These are phyloP conservation scores for Pythium folliculosum DNA, from an alignment of 352 stramenopile genomes.

Conservation along the genomic window DNA sequence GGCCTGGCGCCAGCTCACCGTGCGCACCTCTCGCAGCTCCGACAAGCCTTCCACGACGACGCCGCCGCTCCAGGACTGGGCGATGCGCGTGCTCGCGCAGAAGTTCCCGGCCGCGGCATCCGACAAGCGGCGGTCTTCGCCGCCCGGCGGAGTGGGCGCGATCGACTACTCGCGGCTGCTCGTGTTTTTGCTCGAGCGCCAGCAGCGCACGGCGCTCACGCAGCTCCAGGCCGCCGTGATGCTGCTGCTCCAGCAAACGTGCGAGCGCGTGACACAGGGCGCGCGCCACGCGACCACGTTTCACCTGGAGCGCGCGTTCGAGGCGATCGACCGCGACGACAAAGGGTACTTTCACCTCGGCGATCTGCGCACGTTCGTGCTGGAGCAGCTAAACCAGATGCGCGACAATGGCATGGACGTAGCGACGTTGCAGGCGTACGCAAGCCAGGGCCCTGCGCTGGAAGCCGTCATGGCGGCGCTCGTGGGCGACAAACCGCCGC, in stretches of 20 bases:
- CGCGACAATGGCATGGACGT: conserved; percentile 9
- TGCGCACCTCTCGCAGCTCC: neutral
- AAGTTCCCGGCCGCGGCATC: conserved; percentile 29
- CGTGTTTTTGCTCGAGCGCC: conserved; percentile 46
- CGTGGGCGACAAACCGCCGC: conserved; percentile 1
- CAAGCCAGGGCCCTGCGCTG: conserved; percentile 14
- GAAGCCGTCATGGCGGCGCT: conserved; percentile 17
- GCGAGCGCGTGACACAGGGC: conserved; percentile 4
- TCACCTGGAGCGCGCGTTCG: conserved; percentile 40
- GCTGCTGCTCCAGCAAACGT: conserved; percentile 28
- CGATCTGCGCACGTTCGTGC: conserved; percentile 33
- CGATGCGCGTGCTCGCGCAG: conserved; percentile 40
- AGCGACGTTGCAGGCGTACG: conserved; percentile 1
- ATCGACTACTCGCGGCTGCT: conserved; percentile 57
- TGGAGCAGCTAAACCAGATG: neutral
- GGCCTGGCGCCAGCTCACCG: conserved; percentile 36
- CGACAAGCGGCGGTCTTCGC: conserved; percentile 1
- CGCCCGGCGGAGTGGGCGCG: neutral
- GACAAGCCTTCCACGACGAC: neutral
- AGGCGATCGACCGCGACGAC: conserved; percentile 34
- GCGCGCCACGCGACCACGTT: conserved; percentile 28
- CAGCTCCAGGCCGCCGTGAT: conserved; percentile 31
- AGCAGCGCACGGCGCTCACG: conserved; percentile 32
- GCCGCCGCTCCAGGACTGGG: conserved; percentile 36
- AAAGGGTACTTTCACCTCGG: conserved; percentile 49